Conservation (phyloP, 2,329 filamentous ascomycete species). For the Stemphylium lycopersici region DNA sequence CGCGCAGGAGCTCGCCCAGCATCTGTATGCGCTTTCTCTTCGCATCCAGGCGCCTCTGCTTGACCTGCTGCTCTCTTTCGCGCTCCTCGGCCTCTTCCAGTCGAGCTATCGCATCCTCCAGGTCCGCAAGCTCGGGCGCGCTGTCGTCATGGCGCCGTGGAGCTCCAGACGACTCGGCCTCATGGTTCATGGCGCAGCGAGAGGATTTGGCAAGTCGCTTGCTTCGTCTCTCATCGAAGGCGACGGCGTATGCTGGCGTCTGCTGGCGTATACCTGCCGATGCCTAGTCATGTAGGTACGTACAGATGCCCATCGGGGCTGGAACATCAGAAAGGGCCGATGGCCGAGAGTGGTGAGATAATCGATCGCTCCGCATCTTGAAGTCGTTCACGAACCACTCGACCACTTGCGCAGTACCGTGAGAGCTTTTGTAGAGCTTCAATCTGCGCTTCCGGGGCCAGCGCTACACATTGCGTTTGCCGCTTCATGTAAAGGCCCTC, state of each 20-base stretch:
- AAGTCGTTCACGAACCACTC: conserved; percentile 6
- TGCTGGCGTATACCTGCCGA: not conserved
- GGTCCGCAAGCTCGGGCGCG: conserved; percentile 17
- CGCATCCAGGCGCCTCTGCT: conserved; percentile 40
- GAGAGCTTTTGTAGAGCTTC: not conserved
- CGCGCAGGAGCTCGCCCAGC: conserved; percentile 62
- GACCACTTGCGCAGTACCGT: not conserved
- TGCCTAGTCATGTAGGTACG: conserved; percentile 20
- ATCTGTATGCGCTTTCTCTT: conserved; percentile 45
- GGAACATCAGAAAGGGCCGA: conserved; percentile 41
- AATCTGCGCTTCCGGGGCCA: not conserved
- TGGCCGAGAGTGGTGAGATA: conserved; percentile 46
- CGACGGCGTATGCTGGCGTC: conserved; percentile 15
- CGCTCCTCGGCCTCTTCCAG: conserved; percentile 29
- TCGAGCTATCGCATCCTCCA: conserved; percentile 20
- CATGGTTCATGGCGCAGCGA: conserved; percentile 48
- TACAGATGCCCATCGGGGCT: conserved; percentile 30
- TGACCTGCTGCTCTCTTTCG: conserved; percentile 25
- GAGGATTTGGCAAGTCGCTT: conserved; percentile 8
- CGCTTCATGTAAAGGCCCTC: not conserved
- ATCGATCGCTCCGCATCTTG: conserved; percentile 36
- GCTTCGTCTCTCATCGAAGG: conserved; percentile 35
- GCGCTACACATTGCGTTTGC: not conserved
- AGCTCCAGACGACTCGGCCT: conserved; percentile 46
- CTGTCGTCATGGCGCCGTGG: conserved; percentile 26